Evolutionary conservation across 306 rosid genomes (phyloP).

Genomic region (Carpinus fangiana): DNA sequence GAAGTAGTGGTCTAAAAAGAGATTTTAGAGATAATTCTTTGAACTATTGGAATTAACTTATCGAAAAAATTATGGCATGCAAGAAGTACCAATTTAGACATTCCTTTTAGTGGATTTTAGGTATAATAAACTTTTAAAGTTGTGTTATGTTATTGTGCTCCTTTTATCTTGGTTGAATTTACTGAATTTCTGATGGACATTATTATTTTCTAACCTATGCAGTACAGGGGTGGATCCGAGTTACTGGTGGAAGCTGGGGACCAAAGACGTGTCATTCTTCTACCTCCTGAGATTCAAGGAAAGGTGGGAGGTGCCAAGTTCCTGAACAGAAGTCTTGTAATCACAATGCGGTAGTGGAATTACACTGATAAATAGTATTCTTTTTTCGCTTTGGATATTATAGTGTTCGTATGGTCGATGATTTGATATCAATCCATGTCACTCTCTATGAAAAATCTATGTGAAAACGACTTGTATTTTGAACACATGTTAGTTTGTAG

Average conservation of each 20-base stretch:
- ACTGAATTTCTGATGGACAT: conserved; percentile 9
- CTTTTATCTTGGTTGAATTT: conserved; percentile 4
- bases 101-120: conserved; percentile 1
- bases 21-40: not conserved
- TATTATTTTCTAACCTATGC: conserved; percentile 30
- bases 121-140: conserved; percentile 3
- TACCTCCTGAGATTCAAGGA: conserved; percentile 83
- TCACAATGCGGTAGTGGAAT: conserved; percentile 54
- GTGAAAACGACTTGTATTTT: too few relatives aligned
- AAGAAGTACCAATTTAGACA: not conserved
- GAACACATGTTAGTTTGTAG: too few relatives aligned
- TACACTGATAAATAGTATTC: conserved; percentile 1
- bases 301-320: conserved; percentile 96
- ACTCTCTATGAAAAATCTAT: too few relatives aligned
- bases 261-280: conserved; percentile 80
- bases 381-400: conserved; percentile 16
- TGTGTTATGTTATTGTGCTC: not conserved
- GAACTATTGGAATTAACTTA: not conserved
- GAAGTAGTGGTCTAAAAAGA: not conserved
- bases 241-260: conserved; percentile 97
- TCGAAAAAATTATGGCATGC: not conserved
- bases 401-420: not conserved
- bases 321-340: conserved; percentile 66
- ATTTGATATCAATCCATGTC: too few relatives aligned
- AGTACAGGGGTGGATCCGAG: conserved; percentile 96